Percentiles rank a stretch among this genome's conserved stretches.
Evolutionary conservation across 2,329 filamentous ascomycete species (phyloP).

Genomic region (Orbilia brochopaga): DNA sequence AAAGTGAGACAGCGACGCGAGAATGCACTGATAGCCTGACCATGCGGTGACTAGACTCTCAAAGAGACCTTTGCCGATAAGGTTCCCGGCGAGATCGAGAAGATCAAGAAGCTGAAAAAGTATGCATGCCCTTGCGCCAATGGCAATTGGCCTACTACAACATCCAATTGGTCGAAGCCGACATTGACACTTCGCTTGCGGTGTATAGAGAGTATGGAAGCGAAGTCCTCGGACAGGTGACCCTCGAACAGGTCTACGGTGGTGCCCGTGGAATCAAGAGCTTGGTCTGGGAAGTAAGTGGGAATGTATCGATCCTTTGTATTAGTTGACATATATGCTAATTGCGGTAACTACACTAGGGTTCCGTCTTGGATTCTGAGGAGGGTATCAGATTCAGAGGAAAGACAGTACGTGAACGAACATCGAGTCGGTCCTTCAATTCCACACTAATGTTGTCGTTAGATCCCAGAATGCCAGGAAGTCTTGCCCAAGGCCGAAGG

Average conservation of each 20-base stretch:
- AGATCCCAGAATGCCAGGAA: constrained; percentile 97
- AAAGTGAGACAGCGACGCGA: constrained; percentile 2
- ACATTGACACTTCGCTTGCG: constrained; percentile 48
- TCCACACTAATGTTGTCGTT: constrained; percentile 11
- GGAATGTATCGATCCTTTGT: constrained; percentile 24
- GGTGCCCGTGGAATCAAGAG: constrained; percentile 99
- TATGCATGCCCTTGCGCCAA: constrained; percentile 60
- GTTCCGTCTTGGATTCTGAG: constrained; percentile 95
- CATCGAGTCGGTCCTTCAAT: background rate
- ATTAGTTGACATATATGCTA: background rate
- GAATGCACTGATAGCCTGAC: constrained; percentile 14
- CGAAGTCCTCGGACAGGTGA: constrained; percentile 97
- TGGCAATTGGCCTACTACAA: background rate
- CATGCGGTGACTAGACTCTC: constrained; percentile 69
- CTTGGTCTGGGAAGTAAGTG: constrained; percentile 86
- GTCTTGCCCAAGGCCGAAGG: constrained; percentile 95
- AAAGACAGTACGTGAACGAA: constrained; percentile 72
- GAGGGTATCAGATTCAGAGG: constrained; percentile 99
- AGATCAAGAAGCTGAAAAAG: constrained; percentile 99
- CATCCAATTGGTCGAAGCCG: constrained; percentile 47
- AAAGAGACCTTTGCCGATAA: constrained; percentile 98
- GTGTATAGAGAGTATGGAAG: constrained; percentile 81
- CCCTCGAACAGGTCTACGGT: constrained; percentile 98
- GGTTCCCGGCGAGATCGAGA: constrained; percentile 94
- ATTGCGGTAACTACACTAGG: constrained; percentile 59